phyloP scores from a whole-genome alignment of 1,284 basidiomycete species.

The Trametes polyzona region DNA sequence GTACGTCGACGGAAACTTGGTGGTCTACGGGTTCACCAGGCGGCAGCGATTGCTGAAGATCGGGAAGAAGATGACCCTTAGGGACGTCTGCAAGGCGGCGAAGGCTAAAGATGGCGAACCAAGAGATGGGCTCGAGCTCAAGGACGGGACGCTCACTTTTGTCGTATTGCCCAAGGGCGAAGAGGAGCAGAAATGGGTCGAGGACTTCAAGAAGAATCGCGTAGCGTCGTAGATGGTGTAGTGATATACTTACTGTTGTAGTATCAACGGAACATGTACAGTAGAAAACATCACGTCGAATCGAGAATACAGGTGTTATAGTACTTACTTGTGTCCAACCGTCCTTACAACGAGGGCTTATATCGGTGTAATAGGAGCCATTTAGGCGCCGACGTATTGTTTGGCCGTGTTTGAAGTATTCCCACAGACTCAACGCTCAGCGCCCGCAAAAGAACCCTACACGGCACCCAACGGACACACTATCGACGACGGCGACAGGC shows the following conservation, averaged over 20 bases:
- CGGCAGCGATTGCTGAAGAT: constrained; percentile 83
- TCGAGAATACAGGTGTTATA: no score
- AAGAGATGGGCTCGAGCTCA: constrained; percentile 83
- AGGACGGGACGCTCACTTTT: constrained; percentile 87
- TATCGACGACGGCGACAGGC: constrained; percentile 44
- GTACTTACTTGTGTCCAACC: background rate
- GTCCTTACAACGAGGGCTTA: no score
- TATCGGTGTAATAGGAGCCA: no score
- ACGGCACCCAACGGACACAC: constrained; percentile 27
- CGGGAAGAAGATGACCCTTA: constrained; percentile 85
- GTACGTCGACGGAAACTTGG: constrained; percentile 70
- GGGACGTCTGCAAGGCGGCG: constrained; percentile 73
- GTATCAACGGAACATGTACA: no score
- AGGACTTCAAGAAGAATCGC: constrained; percentile 79
- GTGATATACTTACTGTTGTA: no score
- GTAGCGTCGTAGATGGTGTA: constrained; percentile 4
- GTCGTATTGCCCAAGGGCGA: constrained; percentile 84
- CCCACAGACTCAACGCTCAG: constrained; percentile 18
- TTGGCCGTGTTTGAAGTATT: constrained; percentile 17
- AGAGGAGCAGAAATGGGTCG: constrained; percentile 87
- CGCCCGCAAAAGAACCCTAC: constrained; percentile 18
- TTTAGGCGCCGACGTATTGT: background rate
- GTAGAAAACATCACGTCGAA: background rate
- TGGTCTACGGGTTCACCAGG: constrained; percentile 85
- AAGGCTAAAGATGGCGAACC: constrained; percentile 61